Percentiles rank a stretch among this genome's conserved stretches.
These are phyloP conservation scores for Microthlaspi erraticum DNA, from an alignment of 345 rosid species.

Conservation along the genomic window DNA sequence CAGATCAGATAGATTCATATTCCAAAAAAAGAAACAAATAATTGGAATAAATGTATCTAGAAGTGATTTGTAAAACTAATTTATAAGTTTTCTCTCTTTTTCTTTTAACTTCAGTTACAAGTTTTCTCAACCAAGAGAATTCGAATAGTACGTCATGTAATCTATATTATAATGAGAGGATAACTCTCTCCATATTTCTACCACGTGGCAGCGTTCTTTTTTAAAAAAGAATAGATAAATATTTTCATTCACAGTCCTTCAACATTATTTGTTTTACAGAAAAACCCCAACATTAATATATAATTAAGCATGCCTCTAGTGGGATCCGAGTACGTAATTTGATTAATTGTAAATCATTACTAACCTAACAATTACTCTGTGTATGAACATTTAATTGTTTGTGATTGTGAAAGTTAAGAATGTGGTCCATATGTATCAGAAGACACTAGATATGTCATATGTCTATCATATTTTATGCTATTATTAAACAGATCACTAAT, in stretches of 20 bases:
- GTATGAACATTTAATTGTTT: neutral
- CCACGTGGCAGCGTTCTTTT: no score
- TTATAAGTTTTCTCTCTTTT: neutral
- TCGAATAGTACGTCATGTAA: neutral
- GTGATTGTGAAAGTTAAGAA: neutral
- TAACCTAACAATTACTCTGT: constrained; percentile 20
- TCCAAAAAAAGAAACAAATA: neutral
- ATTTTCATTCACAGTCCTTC: no score
- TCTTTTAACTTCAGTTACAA: neutral
- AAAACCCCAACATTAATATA: no score
- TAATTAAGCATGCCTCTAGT: constrained; percentile 27
- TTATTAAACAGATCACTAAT: constrained; percentile 18
- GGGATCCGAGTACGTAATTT: constrained; percentile 11
- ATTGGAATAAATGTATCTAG: no score
- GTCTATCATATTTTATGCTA: neutral
- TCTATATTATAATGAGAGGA: no score
- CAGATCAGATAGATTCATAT: neutral
- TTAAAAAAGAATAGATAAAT: no score
- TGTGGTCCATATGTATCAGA: constrained; percentile 29
- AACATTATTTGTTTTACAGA: no score
- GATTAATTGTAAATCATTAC: constrained; percentile 19
- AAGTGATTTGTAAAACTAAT: neutral
- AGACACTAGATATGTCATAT: constrained; percentile 19
- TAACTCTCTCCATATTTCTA: no score
- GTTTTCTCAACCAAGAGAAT: neutral